These are phyloP conservation scores for Mycena belliarum DNA, from an alignment of 768 basidiomycete species.

Conservation along the genomic window DNA sequence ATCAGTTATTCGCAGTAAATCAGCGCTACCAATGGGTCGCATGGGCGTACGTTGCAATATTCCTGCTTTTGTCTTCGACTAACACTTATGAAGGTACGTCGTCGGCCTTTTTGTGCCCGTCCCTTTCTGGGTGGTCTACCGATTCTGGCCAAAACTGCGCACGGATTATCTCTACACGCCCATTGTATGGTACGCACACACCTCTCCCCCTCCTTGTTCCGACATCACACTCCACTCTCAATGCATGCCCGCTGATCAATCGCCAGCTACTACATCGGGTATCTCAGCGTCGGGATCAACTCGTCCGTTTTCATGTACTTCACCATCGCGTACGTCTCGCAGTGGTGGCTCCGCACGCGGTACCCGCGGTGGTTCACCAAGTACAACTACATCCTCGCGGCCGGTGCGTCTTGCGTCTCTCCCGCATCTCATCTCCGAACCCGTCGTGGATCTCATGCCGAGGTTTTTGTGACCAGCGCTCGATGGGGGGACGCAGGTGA, in stretches of 20 bases:
- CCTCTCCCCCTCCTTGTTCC: no score
- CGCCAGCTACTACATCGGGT: slow-evolving; percentile 46
- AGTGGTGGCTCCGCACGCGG: slow-evolving; percentile 47
- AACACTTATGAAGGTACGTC: slow-evolving; percentile 9
- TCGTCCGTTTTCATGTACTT: slow-evolving; percentile 44
- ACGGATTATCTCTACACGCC: slow-evolving; percentile 52
- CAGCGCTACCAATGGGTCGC: slow-evolving; percentile 52
- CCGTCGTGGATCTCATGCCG: neutral
- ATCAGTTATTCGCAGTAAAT: slow-evolving; percentile 44
- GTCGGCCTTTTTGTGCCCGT: slow-evolving; percentile 52
- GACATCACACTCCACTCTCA: no score
- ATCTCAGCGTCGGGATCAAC: slow-evolving; percentile 53
- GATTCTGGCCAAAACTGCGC: slow-evolving; percentile 44
- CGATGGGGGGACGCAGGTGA: slow-evolving; percentile 47
- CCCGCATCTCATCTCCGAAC: no score
- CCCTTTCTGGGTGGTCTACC: slow-evolving; percentile 52
- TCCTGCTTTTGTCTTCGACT: neutral
- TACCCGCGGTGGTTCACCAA: slow-evolving; percentile 49
- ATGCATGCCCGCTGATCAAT: neutral
- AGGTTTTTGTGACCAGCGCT: slow-evolving; percentile 21
- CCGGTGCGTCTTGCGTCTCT: slow-evolving; percentile 22
- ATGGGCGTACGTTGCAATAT: slow-evolving; percentile 36
- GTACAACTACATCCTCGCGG: slow-evolving; percentile 44
- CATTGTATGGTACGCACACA: slow-evolving; percentile 37
- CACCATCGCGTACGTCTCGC: slow-evolving; percentile 44